phyloP scores from a whole-genome alignment of 176 grass and related monocot species.

The Saccharum spontaneum region DNA sequence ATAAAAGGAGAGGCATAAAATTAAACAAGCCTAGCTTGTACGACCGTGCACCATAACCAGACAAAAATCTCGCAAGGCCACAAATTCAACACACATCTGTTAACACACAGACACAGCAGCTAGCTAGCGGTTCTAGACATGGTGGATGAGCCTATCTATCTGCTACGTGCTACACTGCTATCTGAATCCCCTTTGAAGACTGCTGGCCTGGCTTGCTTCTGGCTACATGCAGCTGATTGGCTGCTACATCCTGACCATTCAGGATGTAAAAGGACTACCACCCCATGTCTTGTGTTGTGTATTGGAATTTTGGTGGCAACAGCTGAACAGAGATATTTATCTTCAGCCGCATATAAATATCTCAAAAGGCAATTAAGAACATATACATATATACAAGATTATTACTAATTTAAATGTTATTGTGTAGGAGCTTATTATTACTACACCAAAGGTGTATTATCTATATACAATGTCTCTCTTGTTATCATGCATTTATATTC shows the following conservation, averaged over 20 bases:
- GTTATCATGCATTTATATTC: not conserved
- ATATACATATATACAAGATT: not conserved
- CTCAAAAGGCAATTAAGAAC: not conserved
- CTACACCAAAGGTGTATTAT: not conserved
- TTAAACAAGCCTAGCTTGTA: constrained; percentile 28
- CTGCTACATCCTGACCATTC: constrained; percentile 19
- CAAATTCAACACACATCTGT: constrained; percentile 30
- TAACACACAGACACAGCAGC: not conserved
- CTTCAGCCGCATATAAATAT: not conserved
- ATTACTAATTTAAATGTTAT: not conserved
- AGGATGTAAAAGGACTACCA: not conserved
- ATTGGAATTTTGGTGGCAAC: constrained; percentile 36
- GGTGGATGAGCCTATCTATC: constrained; percentile 12
- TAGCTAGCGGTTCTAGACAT: constrained; percentile 25
- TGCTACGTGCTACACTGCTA: not conserved
- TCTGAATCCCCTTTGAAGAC: constrained; percentile 16
- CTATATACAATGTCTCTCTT: not conserved
- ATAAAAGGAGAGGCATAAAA: constrained; percentile 31
- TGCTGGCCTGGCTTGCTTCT: not conserved
- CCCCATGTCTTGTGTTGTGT: not conserved
- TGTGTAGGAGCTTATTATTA: not conserved
- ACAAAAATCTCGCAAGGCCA: constrained; percentile 18
- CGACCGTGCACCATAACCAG: not conserved
- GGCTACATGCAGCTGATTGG: constrained; percentile 25
- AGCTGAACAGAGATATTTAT: not conserved